Percentiles rank a stretch among this genome's conserved stretches.
These are phyloP conservation scores for Apiospora saccharicola DNA, from an alignment of 2,329 filamentous ascomycete genomes.

Conservation along the genomic window DNA sequence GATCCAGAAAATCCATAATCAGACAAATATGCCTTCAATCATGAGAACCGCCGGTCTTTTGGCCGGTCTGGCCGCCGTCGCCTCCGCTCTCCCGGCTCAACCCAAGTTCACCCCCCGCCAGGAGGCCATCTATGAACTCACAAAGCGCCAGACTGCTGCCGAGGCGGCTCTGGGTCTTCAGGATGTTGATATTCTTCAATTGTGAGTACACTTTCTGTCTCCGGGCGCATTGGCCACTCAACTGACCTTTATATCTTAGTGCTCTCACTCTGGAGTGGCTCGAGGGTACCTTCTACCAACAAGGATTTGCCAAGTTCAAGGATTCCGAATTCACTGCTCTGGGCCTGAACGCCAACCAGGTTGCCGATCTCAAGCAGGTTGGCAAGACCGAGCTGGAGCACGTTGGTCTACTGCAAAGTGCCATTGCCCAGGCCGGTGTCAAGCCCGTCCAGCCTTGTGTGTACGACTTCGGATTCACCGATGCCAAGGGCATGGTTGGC, in stretches of 20 bases:
- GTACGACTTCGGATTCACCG: constrained; percentile 76
- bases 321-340: constrained; percentile 69
- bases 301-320: constrained; percentile 73
- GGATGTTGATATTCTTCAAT: constrained; percentile 65
- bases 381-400: constrained; percentile 69
- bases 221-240: background rate
- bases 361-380: constrained; percentile 67
- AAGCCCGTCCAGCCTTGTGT: constrained; percentile 73
- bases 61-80: constrained; percentile 53
- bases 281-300: constrained; percentile 75
- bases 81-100: constrained; percentile 55
- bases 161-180: constrained; percentile 55
- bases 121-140: constrained; percentile 53
- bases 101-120: constrained; percentile 54
- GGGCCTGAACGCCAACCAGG: constrained; percentile 61
- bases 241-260: constrained; percentile 44
- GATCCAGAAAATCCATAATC: constrained; percentile 34
- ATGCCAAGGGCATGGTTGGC: constrained; percentile 71
- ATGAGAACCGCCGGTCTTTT: constrained; percentile 52
- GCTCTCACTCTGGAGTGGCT: constrained; percentile 79
- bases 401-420: constrained; percentile 64
- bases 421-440: constrained; percentile 68
- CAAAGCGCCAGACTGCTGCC: constrained; percentile 59
- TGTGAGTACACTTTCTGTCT: constrained; percentile 50
- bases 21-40: constrained; percentile 54